These are phyloP conservation scores for Phaffia australis DNA, from an alignment of 768 basidiomycete genomes.

Conservation along the genomic window DNA sequence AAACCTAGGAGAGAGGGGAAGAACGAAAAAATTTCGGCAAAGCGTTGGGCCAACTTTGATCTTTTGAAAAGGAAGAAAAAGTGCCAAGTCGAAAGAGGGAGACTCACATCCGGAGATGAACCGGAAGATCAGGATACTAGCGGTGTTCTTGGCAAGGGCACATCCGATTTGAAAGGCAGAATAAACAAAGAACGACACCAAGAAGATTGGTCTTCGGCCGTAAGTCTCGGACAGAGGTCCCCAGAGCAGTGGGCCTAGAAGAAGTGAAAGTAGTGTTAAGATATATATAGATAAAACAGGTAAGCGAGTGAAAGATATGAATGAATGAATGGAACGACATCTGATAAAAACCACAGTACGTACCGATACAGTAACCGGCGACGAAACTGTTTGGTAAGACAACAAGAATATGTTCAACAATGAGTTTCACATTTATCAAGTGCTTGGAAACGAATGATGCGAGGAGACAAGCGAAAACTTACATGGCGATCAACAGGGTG, in stretches of 20 bases:
- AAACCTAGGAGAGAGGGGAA: slow-evolving; percentile 21
- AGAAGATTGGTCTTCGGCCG: slow-evolving; percentile 12
- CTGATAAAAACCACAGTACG: neutral
- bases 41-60: neutral
- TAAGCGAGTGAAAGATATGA: neutral
- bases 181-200: slow-evolving; percentile 18
- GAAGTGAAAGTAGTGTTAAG: neutral
- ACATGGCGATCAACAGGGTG: slow-evolving; percentile 30
- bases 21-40: slow-evolving; percentile 5
- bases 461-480: slow-evolving; percentile 1
- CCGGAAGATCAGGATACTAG: slow-evolving; percentile 40
- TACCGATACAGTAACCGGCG: slow-evolving; percentile 30
- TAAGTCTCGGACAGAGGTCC: slow-evolving; percentile 11
- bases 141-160: slow-evolving; percentile 39
- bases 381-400: slow-evolving; percentile 15
- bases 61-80: neutral
- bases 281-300: neutral
- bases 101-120: slow-evolving; percentile 38
- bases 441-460: neutral
- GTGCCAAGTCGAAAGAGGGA: slow-evolving; percentile 25
- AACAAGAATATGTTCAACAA: no score
- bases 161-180: slow-evolving; percentile 38
- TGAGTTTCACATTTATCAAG: no score
- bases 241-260: slow-evolving; percentile 12
- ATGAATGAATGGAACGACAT: neutral